Conservation (phyloP, 225 moss, liverwort and hornwort species). For the Bryoerythrophyllum caledonicum region DNA sequence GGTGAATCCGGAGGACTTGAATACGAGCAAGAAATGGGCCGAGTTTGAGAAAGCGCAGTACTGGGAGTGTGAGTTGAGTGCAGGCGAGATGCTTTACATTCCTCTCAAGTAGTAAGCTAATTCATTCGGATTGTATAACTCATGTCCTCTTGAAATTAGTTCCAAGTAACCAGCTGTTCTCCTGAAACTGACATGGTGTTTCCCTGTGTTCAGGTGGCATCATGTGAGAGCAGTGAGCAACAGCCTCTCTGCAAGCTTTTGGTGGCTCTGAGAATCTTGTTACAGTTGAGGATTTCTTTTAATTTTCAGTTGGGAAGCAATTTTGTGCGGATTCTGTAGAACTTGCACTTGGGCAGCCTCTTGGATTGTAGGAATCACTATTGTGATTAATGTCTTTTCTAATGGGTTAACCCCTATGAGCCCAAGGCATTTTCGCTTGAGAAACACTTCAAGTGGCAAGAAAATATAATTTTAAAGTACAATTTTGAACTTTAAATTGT, state of each 20-base stretch:
- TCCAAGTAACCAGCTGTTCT: neutral
- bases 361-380: too few species aligned
- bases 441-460: too few species aligned
- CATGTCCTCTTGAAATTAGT: neutral
- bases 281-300: neutral
- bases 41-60: constrained; percentile 38
- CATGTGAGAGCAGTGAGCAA: constrained; percentile 42
- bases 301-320: neutral
- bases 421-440: too few species aligned
- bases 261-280: constrained; percentile 55
- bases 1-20: constrained; percentile 45
- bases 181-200: neutral
- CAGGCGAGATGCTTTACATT: constrained; percentile 57
- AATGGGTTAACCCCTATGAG: too few species aligned
- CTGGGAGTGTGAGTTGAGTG: constrained; percentile 47
- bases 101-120: constrained; percentile 41
- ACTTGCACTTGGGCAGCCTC: too few species aligned
- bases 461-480: too few species aligned
- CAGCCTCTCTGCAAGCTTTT: constrained; percentile 54
- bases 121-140: too few species aligned
- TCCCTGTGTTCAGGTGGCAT: constrained; percentile 47
- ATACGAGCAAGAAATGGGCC: constrained; percentile 40
- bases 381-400: too few species aligned
- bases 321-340: neutral
- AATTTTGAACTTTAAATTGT: too few species aligned